These are phyloP conservation scores for Mycosphaerelloides madeirae DNA, from an alignment of 2,329 filamentous ascomycete species.

Conservation along the genomic window DNA sequence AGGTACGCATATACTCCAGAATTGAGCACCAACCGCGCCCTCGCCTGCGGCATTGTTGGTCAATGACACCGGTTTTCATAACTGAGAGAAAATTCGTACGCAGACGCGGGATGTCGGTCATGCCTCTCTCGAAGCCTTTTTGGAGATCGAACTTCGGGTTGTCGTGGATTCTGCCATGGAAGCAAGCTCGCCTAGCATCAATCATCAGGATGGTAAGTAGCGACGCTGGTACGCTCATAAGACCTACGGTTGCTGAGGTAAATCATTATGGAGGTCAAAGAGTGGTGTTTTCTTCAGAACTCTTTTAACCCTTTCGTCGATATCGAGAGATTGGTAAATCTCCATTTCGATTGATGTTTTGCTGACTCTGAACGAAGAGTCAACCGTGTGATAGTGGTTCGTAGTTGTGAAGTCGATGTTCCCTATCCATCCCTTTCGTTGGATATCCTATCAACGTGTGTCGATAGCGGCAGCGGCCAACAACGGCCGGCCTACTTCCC, in stretches of 20 bases:
- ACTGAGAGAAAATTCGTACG: not conserved
- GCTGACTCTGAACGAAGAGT: too few relatives aligned
- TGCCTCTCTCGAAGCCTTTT: constrained; percentile 32
- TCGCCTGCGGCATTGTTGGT: constrained; percentile 5
- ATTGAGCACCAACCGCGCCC: constrained; percentile 28
- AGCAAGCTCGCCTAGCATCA: constrained; percentile 11
- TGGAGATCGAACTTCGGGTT: constrained; percentile 34
- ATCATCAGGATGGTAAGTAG: too few relatives aligned
- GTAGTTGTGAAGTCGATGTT: too few relatives aligned
- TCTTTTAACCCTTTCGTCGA: not conserved
- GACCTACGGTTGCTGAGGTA: constrained; percentile 2
- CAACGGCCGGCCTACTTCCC: too few relatives aligned
- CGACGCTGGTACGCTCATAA: not conserved
- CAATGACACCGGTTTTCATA: too few relatives aligned
- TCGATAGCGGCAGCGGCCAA: too few relatives aligned
- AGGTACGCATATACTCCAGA: constrained; percentile 21
- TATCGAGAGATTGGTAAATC: too few relatives aligned
- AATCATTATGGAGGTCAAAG: constrained; percentile 4
- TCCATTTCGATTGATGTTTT: too few relatives aligned
- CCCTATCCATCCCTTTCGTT: too few relatives aligned
- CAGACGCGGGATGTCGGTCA: constrained; percentile 21
- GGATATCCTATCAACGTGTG: too few relatives aligned
- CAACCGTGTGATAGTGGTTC: too few relatives aligned
- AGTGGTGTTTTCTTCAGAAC: constrained; percentile 1
- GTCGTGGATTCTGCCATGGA: constrained; percentile 32